Evolutionary conservation across 257 asterid genomes (phyloP).

Genomic region (Jacaranda mimosifolia): DNA sequence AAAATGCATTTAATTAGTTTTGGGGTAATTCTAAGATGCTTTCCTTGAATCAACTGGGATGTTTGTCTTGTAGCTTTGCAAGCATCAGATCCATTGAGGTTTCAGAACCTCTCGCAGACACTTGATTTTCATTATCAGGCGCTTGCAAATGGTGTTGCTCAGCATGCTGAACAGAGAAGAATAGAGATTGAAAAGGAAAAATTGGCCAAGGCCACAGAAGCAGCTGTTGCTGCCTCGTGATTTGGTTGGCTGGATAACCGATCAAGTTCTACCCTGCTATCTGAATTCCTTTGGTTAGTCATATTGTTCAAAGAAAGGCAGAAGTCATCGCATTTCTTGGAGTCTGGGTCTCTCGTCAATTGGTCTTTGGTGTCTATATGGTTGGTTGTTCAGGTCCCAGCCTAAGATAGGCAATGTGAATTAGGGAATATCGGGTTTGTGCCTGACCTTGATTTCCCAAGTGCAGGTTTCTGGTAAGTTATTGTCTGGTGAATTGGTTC

Average conservation of each 20-base stretch:
- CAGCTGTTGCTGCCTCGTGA: conserved; percentile 61
- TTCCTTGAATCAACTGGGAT: conserved; percentile 11
- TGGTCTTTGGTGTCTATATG: conserved; percentile 37
- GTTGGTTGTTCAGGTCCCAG: conserved; percentile 38
- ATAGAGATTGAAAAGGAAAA: conserved; percentile 83
- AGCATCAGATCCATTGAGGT: conserved; percentile 85
- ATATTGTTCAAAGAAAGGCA: conserved; percentile 46
- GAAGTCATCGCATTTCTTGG: conserved; percentile 34
- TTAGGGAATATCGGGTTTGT: conserved; percentile 31
- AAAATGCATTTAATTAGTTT: neutral
- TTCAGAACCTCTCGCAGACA: conserved; percentile 83
- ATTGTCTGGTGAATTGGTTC: conserved; percentile 35
- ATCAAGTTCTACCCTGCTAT: conserved; percentile 36
- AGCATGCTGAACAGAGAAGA: conserved; percentile 90
- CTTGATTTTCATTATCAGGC: conserved; percentile 91
- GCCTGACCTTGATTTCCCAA: conserved; percentile 40
- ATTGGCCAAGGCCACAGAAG: conserved; percentile 67
- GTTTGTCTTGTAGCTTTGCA: conserved; percentile 67
- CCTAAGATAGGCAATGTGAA: conserved; percentile 26
- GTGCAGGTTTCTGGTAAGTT: conserved; percentile 32
- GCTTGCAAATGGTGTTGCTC: conserved; percentile 90
- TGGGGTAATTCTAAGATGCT: conserved; percentile 13
- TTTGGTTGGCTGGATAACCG: conserved; percentile 26
- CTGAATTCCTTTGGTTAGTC: conserved; percentile 50
- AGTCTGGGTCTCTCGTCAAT: conserved; percentile 41